phyloP scores from a whole-genome alignment of 108 stramenopile genomes.

The Nannochloropsis oceanica region DNA sequence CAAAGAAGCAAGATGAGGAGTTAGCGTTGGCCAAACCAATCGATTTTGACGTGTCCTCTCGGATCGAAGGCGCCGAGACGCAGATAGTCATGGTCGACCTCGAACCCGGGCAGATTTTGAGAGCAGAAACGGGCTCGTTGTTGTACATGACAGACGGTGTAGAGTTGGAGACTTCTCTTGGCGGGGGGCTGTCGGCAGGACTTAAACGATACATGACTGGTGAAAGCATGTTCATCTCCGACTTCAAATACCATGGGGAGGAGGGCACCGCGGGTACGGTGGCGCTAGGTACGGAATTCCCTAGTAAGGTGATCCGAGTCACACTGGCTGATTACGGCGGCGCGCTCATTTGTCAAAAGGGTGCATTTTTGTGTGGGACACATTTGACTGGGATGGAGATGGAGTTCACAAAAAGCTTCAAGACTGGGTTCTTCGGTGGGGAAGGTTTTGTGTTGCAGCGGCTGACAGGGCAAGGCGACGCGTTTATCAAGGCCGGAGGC shows the following conservation, averaged over 20 bases:
- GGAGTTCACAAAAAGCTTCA: conserved; percentile 57
- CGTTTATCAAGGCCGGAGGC: conserved; percentile 66
- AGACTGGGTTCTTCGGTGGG: conserved; percentile 67
- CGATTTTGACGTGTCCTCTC: conserved; percentile 51
- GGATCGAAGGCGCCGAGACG: conserved; percentile 72
- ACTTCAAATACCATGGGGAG: conserved; percentile 48
- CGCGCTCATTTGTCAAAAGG: conserved; percentile 56
- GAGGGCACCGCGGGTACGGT: conserved; percentile 44
- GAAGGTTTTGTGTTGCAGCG: conserved; percentile 74
- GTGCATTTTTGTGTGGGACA: conserved; percentile 63
- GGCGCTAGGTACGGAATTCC: conserved; percentile 65
- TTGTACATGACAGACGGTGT: conserved; percentile 73
- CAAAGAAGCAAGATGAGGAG: neutral
- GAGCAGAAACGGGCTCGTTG: conserved; percentile 73
- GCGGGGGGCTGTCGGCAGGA: conserved; percentile 50
- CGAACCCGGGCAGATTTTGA: conserved; percentile 52
- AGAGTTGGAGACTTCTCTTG: conserved; percentile 69
- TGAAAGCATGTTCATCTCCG: conserved; percentile 65
- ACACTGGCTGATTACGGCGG: conserved; percentile 54
- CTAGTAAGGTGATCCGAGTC: conserved; percentile 58
- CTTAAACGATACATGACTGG: conserved; percentile 60
- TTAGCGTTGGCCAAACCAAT: conserved; percentile 38
- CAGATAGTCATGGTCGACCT: conserved; percentile 62
- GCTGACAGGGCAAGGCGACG: conserved; percentile 57
- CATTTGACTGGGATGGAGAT: conserved; percentile 55